Conservation (phyloP, 192 early-diverging fungal genomes). For the Backusella parvicylindrica region DNA sequence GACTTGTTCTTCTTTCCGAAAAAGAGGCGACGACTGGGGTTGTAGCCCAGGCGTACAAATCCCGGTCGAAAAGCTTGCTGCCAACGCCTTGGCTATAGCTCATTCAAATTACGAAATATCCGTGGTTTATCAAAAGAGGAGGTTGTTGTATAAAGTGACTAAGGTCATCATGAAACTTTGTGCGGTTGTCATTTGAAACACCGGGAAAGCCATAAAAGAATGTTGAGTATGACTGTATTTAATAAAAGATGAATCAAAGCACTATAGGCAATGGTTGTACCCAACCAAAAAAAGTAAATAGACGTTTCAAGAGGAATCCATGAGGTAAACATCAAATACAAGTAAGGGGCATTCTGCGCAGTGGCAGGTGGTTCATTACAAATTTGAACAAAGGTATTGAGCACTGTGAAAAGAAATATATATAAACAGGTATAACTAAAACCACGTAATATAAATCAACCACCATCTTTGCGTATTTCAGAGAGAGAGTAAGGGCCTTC, state of each 20-base stretch:
- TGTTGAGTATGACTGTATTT: background rate
- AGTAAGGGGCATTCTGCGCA: background rate
- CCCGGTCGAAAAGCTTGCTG: conserved; percentile 24
- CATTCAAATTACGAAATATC: conserved; percentile 3
- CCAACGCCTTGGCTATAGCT: conserved; percentile 24
- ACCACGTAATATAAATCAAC: background rate
- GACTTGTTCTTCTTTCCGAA: background rate
- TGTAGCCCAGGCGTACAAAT: conserved; percentile 6
- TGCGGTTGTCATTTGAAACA: background rate
- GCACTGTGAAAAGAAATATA: background rate
- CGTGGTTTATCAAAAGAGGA: conserved; percentile 17
- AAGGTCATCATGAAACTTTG: background rate
- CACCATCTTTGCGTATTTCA: background rate
- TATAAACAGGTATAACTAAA: background rate
- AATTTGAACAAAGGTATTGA: background rate
- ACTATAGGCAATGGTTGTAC: background rate
- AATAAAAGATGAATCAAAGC: background rate
- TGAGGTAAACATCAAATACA: background rate
- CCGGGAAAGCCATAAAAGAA: background rate
- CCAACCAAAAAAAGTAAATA: background rate
- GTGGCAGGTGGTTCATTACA: background rate
- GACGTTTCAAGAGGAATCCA: background rate
- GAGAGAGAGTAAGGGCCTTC: background rate
- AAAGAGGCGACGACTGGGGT: background rate
- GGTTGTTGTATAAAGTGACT: conserved; percentile 8